These are phyloP conservation scores for Zizania palustris DNA, from an alignment of 202 grass and related monocot genomes.

Conservation along the genomic window DNA sequence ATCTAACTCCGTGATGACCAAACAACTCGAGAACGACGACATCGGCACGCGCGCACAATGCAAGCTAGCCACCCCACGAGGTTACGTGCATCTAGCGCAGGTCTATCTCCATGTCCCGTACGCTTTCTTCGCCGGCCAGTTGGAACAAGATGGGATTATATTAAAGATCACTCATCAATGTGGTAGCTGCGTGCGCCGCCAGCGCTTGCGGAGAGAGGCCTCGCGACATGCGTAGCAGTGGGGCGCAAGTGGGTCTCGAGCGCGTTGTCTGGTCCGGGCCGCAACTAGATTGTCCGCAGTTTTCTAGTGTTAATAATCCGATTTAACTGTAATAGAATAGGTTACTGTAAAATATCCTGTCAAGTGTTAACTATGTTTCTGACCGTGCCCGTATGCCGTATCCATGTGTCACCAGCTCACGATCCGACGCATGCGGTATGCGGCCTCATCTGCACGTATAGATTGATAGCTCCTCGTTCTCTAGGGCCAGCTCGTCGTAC, in stretches of 20 bases:
- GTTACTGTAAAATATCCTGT: too few species aligned
- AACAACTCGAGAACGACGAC: not conserved
- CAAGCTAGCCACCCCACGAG: not conserved
- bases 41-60: not conserved
- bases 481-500: not conserved
- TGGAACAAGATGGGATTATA: too few species aligned
- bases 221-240: too few species aligned
- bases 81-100: not conserved
- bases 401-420: not conserved
- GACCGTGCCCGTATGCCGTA: not conserved
- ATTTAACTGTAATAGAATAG: too few species aligned
- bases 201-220: too few species aligned
- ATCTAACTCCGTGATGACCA: not conserved
- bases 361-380: too few species aligned
- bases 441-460: not conserved
- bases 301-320: too few species aligned
- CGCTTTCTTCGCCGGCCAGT: not conserved
- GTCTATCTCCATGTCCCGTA: not conserved
- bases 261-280: too few species aligned
- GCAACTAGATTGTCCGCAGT: too few species aligned
- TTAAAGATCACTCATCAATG: too few species aligned
- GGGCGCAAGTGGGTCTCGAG: too few species aligned
- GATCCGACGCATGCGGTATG: not conserved
- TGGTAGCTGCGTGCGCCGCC: too few species aligned
- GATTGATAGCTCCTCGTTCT: not conserved